Evolutionary conservation across 306 rosid genomes (phyloP), one percentile per base, ranked within the genome.

Genomic region (Prunus armeniaca): DNA sequence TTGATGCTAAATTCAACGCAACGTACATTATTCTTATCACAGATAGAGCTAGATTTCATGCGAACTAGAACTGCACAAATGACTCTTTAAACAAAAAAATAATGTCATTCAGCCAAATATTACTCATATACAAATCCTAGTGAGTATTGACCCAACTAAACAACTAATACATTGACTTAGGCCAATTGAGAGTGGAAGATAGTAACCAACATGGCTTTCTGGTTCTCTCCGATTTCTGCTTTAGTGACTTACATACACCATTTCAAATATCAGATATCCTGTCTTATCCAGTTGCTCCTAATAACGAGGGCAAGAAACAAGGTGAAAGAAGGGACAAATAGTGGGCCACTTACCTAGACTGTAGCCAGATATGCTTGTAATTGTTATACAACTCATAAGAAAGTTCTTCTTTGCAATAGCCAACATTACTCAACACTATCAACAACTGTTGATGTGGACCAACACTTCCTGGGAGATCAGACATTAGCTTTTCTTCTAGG

Each of bases 381-480:
- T 87, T 96, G 75, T 84, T 84, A 87, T 92, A 91, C 80, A 96
- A 66, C 87, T 96, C 96, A 73, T 82, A 73, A 57, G 97, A 89
- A 81, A 96, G 99, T 60, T 92, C 98, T 51, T 96, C 98, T 82
- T 91, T 96, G 90, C 99, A 96, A 82, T 87, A 91, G 81, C 99
- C 98, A 9, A 96, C 87, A 82, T 96, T 96, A 87, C 99, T 96
- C 75, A 96, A 87, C 75, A 92, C 93, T 69, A 91, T 79, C 79
- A 96, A 84, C 78, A 96, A 86, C 82, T 76, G 81, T 70, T 86
- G 93, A 80, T 92, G 99, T 62, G 99, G 96, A 87, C 89, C 86
- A 61, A 87, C 82, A 51, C 87, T 87, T 73, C 89, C 98, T 54
- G 75, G 88, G 72, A 87, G 70, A 80, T 88, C 86, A 75, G 88